Conservation (phyloP, 2,329 filamentous ascomycete species). For the Cytospora piceae region DNA sequence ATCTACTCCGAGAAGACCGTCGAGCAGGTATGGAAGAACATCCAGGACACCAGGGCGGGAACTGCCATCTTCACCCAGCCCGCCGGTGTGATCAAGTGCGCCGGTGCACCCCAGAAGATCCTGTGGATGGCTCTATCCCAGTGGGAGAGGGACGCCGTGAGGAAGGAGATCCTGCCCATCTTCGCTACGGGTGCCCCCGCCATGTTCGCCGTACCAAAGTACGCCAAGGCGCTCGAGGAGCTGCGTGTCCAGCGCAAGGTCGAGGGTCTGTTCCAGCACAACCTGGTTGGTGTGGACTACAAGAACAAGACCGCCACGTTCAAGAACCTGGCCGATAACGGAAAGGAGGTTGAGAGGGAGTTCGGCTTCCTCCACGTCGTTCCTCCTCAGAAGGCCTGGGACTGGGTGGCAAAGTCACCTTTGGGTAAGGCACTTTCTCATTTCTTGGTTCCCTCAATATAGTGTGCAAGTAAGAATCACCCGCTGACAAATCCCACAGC, state of each 20-base stretch:
- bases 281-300: conserved; percentile 42
- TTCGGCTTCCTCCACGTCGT: conserved; percentile 45
- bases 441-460: background rate
- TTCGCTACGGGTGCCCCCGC: conserved; percentile 43
- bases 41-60: conserved; percentile 42
- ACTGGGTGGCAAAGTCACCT: conserved; percentile 34
- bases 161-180: conserved; percentile 38
- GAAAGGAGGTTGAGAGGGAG: conserved; percentile 39
- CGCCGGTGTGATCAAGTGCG: conserved; percentile 45
- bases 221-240: conserved; percentile 41
- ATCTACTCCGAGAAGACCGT: conserved; percentile 44
- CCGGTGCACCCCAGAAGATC: conserved; percentile 45
- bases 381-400: conserved; percentile 36
- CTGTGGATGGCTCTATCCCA: conserved; percentile 46
- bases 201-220: conserved; percentile 47
- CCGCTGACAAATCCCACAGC: background rate
- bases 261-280: conserved; percentile 45
- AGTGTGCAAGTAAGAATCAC: conserved; percentile 36
- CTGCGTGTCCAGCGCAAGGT: conserved; percentile 42
- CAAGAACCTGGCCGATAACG: conserved; percentile 38
- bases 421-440: conserved; percentile 34
- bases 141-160: conserved; percentile 42
- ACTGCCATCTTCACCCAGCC: conserved; percentile 45
- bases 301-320: conserved; percentile 41
- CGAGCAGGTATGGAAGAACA: conserved; percentile 42